These are phyloP conservation scores for Phlebiopsis gigantea DNA, from an alignment of 768 basidiomycete species.

Conservation along the genomic window DNA sequence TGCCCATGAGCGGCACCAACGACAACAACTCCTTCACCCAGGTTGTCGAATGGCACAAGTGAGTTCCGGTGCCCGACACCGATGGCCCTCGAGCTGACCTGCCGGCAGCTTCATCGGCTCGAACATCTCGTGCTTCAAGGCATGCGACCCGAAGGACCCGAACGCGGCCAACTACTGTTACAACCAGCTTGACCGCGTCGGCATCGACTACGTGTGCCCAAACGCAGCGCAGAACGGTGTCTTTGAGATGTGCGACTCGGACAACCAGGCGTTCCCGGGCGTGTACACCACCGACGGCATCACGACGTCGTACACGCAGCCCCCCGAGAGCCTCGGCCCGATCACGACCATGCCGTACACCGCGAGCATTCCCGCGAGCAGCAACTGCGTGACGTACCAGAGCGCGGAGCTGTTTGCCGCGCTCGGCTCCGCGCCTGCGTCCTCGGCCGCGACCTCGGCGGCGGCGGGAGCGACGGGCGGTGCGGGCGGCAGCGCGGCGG, in stretches of 20 bases:
- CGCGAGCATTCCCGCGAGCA: conserved; percentile 34
- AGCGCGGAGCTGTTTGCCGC: conserved; percentile 2
- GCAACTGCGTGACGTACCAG: conserved; percentile 34
- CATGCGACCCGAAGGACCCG: conserved; percentile 54
- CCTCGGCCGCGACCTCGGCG: conserved; percentile 8
- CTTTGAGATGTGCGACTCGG: conserved; percentile 63
- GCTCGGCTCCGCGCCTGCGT: conserved; percentile 3
- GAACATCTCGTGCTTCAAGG: conserved; percentile 61
- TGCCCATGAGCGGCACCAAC: conserved; percentile 32
- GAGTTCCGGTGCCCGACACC: conserved; percentile 18
- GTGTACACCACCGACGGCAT: conserved; percentile 37
- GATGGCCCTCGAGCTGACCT: conserved; percentile 10
- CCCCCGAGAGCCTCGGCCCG: conserved; percentile 41
- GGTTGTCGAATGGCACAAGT: conserved; percentile 67
- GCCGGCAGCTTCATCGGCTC: conserved; percentile 66
- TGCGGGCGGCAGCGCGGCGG: background rate
- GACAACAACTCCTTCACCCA: conserved; percentile 44
- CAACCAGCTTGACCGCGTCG: conserved; percentile 72
- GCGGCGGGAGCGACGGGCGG: background rate
- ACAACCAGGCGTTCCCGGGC: conserved; percentile 60
- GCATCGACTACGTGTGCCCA: conserved; percentile 70
- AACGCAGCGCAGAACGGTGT: conserved; percentile 49
- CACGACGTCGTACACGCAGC: conserved; percentile 41
- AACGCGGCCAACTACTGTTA: conserved; percentile 54
- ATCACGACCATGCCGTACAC: conserved; percentile 41